Base-by-base conservation (phyloP, 352 stramenopile genomes). In the Thraustochytrium sp. region DNA sequence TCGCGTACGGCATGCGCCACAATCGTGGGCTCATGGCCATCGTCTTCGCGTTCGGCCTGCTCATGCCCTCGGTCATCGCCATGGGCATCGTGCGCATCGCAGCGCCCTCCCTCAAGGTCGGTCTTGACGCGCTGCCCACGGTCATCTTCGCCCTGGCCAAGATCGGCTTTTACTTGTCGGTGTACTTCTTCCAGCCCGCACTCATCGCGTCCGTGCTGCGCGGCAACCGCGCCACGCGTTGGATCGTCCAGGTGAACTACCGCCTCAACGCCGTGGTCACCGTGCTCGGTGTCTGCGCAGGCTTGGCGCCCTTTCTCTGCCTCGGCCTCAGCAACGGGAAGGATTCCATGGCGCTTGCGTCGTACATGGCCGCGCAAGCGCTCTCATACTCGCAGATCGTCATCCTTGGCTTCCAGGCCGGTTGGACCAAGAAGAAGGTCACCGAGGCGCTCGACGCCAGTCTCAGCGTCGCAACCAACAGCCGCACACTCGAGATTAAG, bases 121-220 rank as follows among this genome's bases (percentile, higher is more conserved):
- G 68, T 29, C 68, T 80, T 11, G 68, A 80, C 51, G 34, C 26
- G 9, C 9, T 51, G n/a, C 48, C 53, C 68, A 80, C 68, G 29
- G 23, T 80, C 5, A 21, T 80, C 34, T 80, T 65, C 34, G 46
- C 51, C 23, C 26, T 75, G 18, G 46, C 48, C 34, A 80, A 80
- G 51, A 40, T 51, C 13, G 68, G 68, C 8, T 80, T 80, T 51
- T 80, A 80, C 68, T 42, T 80, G 68, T 23, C 68, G 18, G 68
- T 80, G 13, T 80, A 53, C 9, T 51, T 80, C 16, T 80, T 80
- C 51, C 68, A 80, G 42, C 68, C 68, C 11, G 68, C 68, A 0
- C 68, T 80, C 9, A 46, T 80, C 13, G 34, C 44, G 16, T 80
- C 68, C 34, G 40, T 80, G 5, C 44, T 80, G 18, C 31, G 63